These are phyloP conservation scores for Russula lepida DNA, from an alignment of 768 basidiomycete species.

Conservation along the genomic window DNA sequence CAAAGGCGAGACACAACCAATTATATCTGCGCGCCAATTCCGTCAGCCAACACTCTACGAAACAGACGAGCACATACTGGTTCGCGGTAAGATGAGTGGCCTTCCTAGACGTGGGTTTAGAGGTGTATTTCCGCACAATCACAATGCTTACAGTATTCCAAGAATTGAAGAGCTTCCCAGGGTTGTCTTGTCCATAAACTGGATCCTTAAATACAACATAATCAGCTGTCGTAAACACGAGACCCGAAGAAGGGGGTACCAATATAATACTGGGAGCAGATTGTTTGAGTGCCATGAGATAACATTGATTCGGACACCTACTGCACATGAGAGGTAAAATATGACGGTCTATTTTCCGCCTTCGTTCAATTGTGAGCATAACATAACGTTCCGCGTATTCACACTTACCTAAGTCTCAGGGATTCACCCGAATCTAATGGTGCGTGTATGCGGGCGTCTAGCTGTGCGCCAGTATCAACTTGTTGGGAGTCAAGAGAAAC, in stretches of 20 bases:
- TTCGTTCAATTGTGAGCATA: conserved; percentile 23
- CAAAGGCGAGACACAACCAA: conserved; percentile 34
- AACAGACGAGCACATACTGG: conserved; percentile 36
- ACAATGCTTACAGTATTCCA: conserved; percentile 47
- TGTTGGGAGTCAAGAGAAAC: conserved; percentile 39
- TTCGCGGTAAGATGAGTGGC: conserved; percentile 55
- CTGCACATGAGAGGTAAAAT: conserved; percentile 67
- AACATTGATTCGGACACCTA: conserved; percentile 30
- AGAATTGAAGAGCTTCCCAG: conserved; percentile 60
- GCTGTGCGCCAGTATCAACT: conserved; percentile 54
- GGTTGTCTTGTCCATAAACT: conserved; percentile 74
- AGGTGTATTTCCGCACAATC: not conserved
- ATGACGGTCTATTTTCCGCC: conserved; percentile 55
- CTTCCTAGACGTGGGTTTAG: conserved; percentile 32
- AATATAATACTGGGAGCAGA: conserved; percentile 41
- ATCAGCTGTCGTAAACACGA: conserved; percentile 1
- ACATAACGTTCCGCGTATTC: not conserved
- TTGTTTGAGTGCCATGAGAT: not conserved
- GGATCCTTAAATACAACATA: conserved; percentile 43
- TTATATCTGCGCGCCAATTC: conserved; percentile 44
- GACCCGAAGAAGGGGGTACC: conserved; percentile 28
- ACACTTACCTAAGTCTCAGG: conserved; percentile 36
- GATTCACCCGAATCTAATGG: conserved; percentile 47
- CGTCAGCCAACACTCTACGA: not conserved
- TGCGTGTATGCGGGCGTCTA: conserved; percentile 38